Evolutionary conservation across 2,329 filamentous ascomycete genomes (phyloP).

Genomic region (Monascus ruber): DNA sequence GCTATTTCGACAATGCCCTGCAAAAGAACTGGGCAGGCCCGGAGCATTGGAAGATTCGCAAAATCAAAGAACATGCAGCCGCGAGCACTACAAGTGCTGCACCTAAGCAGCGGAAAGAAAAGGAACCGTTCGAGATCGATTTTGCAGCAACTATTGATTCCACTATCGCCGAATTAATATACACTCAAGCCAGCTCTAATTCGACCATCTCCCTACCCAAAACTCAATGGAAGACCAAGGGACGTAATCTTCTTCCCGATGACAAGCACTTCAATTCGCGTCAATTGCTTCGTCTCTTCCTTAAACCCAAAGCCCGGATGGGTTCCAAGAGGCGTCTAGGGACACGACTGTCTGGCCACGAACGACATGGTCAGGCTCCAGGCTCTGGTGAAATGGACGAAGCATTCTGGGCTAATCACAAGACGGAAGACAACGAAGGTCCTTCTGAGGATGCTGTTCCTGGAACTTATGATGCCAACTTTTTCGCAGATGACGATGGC

Average conservation of each 20-base stretch:
- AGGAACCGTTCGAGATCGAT: slow-evolving; percentile 91
- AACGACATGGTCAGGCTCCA: slow-evolving; percentile 40
- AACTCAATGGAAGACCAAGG: slow-evolving; percentile 91
- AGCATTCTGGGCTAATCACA: slow-evolving; percentile 74
- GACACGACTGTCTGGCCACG: slow-evolving; percentile 25
- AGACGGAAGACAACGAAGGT: slow-evolving; percentile 42
- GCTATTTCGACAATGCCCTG: slow-evolving; percentile 91
- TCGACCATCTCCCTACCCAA: slow-evolving; percentile 76
- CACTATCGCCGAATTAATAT: slow-evolving; percentile 61
- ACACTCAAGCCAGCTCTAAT: slow-evolving; percentile 70
- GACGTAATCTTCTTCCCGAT: slow-evolving; percentile 82
- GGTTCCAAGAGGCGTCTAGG: slow-evolving; percentile 51
- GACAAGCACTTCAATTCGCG: slow-evolving; percentile 98
- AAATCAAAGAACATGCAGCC: slow-evolving; percentile 67
- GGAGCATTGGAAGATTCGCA: slow-evolving; percentile 96
- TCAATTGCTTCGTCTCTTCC: slow-evolving; percentile 76
- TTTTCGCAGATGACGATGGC: slow-evolving; percentile 68
- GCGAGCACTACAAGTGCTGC: slow-evolving; percentile 32
- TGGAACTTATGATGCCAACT: slow-evolving; percentile 91
- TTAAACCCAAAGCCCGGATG: slow-evolving; percentile 85
- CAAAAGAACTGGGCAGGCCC: slow-evolving; percentile 97
- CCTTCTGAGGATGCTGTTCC: slow-evolving; percentile 43
- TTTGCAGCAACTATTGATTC: slow-evolving; percentile 66
- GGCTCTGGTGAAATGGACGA: slow-evolving; percentile 78
- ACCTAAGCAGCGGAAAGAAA: slow-evolving; percentile 70